Conservation (phyloP, 2,329 filamentous ascomycete species). For the Cordyceps pruinosa region DNA sequence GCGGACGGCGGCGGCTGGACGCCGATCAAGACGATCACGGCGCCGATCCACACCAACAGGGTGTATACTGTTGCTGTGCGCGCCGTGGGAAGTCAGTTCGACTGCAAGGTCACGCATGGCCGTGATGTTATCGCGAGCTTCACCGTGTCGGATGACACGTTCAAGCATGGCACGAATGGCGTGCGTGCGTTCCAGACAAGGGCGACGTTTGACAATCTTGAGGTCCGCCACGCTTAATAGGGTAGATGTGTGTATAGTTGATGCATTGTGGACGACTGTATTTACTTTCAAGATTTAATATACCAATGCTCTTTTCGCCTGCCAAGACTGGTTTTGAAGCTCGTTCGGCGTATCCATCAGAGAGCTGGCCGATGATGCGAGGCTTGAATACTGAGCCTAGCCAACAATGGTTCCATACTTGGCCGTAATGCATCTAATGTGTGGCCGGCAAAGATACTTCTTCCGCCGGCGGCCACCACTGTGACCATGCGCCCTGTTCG, state of each 20-base stretch:
- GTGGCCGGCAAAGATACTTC: constrained; percentile 16
- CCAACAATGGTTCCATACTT: too few species aligned
- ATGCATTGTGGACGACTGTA: not conserved
- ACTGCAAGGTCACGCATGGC: constrained; percentile 1
- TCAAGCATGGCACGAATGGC: constrained; percentile 6
- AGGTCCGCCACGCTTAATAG: not conserved
- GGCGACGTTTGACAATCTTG: constrained; percentile 12
- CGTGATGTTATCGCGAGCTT: constrained; percentile 4
- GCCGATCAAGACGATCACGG: not conserved
- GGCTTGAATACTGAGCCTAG: too few species aligned
- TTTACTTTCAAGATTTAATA: not conserved
- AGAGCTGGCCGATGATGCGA: too few species aligned
- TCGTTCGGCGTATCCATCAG: too few species aligned
- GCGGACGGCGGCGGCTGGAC: constrained; percentile 7
- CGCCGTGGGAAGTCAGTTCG: not conserved
- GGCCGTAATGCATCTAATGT: too few species aligned
- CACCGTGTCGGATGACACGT: constrained; percentile 9
- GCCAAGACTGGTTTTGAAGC: too few species aligned
- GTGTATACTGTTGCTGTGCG: constrained; percentile 7
- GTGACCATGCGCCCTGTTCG: constrained; percentile 22
- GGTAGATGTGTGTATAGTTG: not conserved
- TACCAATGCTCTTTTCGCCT: constrained; percentile 12
- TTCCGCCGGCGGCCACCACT: constrained; percentile 22
- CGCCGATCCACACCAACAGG: not conserved
- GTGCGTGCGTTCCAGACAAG: constrained; percentile 6